These are phyloP conservation scores for Skeletonema tropicum DNA, from an alignment of 108 stramenopile species.

Conservation along the genomic window DNA sequence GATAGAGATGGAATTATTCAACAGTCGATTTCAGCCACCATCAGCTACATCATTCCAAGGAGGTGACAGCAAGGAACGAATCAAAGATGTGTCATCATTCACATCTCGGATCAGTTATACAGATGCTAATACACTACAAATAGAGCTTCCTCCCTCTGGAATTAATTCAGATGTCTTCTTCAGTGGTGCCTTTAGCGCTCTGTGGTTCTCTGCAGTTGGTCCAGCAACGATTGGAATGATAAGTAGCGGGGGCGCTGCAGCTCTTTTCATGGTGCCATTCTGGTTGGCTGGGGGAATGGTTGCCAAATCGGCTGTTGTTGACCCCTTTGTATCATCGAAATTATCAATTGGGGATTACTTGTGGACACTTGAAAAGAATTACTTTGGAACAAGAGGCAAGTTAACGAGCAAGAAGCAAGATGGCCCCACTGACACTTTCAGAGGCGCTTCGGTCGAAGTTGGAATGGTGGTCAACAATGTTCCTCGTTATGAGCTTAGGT, in stretches of 20 bases:
- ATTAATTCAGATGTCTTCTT: slow-evolving; percentile 17
- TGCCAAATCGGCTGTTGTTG: slow-evolving; percentile 38
- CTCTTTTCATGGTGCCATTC: slow-evolving; percentile 49
- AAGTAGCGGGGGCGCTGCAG: slow-evolving; percentile 12
- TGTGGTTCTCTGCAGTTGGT: slow-evolving; percentile 47
- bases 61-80: neutral
- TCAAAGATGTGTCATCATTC: neutral
- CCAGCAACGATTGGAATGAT: slow-evolving; percentile 38
- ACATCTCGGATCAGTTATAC: slow-evolving; percentile 17
- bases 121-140: slow-evolving; percentile 46
- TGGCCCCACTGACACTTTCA: slow-evolving; percentile 33
- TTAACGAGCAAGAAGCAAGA: slow-evolving; percentile 11
- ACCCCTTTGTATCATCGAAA: slow-evolving; percentile 27
- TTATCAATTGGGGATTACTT: slow-evolving; percentile 46
- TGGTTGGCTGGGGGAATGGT: slow-evolving; percentile 49
- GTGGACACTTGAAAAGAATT: slow-evolving; percentile 38
- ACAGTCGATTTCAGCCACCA: neutral
- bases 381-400: slow-evolving; percentile 6
- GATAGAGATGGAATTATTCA: neutral
- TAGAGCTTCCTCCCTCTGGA: slow-evolving; percentile 36
- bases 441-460: slow-evolving; percentile 26
- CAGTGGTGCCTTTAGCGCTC: slow-evolving; percentile 28
- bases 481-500: slow-evolving; percentile 22
- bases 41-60: neutral
- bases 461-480: slow-evolving; percentile 29